Evolutionary conservation across 371 early-diverging fungal genomes (phyloP).

Genomic region (Syncephalis plumigaleata): DNA sequence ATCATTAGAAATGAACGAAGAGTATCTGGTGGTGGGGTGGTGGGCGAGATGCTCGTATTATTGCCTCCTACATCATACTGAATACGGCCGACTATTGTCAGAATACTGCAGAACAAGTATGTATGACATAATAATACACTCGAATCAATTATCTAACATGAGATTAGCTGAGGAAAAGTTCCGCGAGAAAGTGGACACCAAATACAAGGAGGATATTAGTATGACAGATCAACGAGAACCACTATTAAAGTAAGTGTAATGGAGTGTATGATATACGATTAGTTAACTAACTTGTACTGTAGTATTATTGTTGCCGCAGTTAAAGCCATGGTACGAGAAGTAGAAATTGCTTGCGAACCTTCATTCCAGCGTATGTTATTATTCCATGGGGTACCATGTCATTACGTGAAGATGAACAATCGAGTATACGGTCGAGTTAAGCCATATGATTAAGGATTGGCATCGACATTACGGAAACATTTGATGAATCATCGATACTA

Average conservation of each 20-base stretch:
- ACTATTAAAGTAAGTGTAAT: conserved; percentile 23
- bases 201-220: conserved; percentile 39
- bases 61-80: conserved; percentile 44
- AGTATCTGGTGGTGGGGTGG: too few relatives aligned
- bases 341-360: conserved; percentile 44
- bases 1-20: too few relatives aligned
- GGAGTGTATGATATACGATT: neutral
- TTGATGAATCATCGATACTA: conserved; percentile 60
- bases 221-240: conserved; percentile 53
- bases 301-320: conserved; percentile 34
- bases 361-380: conserved; percentile 48
- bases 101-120: conserved; percentile 62
- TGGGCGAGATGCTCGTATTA: too few relatives aligned
- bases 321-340: conserved; percentile 37
- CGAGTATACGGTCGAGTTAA: conserved; percentile 55
- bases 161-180: conserved; percentile 67
- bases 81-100: conserved; percentile 91
- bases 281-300: neutral
- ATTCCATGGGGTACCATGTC: conserved; percentile 66
- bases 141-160: neutral
- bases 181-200: conserved; percentile 51
- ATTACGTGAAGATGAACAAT: conserved; percentile 82
- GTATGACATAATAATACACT: neutral
- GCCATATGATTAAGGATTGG: conserved; percentile 24
- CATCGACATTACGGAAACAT: conserved; percentile 29